A percentile compares a stretch with the other conserved stretches of the same genome.
These are phyloP conservation scores for Cladobotryum mycophilum DNA, from an alignment of 2,329 filamentous ascomycete genomes.

Conservation along the genomic window DNA sequence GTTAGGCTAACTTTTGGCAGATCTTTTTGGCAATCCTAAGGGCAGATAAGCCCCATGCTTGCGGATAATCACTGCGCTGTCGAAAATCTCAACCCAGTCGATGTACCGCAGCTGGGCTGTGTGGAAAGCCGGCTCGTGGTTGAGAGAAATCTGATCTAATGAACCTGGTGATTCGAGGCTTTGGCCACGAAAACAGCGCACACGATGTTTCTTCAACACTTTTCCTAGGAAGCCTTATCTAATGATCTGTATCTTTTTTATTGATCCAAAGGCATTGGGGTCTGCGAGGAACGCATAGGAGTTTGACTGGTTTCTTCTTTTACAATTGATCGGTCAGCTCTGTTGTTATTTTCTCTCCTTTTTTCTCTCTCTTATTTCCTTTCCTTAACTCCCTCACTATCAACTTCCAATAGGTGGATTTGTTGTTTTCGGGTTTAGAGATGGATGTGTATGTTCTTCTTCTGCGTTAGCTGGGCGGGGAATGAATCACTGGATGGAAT, in stretches of 20 bases:
- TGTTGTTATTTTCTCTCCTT: constrained; percentile 2
- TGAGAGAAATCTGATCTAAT: background rate
- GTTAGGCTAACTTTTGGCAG: constrained; percentile 27
- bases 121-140: background rate
- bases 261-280: constrained; percentile 5
- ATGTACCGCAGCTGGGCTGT: constrained; percentile 3
- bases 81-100: constrained; percentile 1
- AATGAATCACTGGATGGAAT: constrained; percentile 9
- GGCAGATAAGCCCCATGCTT: constrained; percentile 25
- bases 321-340: background rate
- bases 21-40: constrained; percentile 34
- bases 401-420: background rate
- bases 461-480: constrained; percentile 9
- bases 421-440: constrained; percentile 8
- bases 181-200: background rate
- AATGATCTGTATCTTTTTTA: constrained; percentile 5
- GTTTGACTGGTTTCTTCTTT: constrained; percentile 4
- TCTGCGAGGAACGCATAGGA: constrained; percentile 11
- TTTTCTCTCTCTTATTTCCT: background rate
- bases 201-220: background rate
- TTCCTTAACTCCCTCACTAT: background rate
- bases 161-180: background rate
- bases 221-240: constrained; percentile 1
- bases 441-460: constrained; percentile 1
- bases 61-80: constrained; percentile 7